These are phyloP conservation scores for Hypoxylon cercidicola DNA, from an alignment of 495 filamentous ascomycete genomes.

Conservation along the genomic window DNA sequence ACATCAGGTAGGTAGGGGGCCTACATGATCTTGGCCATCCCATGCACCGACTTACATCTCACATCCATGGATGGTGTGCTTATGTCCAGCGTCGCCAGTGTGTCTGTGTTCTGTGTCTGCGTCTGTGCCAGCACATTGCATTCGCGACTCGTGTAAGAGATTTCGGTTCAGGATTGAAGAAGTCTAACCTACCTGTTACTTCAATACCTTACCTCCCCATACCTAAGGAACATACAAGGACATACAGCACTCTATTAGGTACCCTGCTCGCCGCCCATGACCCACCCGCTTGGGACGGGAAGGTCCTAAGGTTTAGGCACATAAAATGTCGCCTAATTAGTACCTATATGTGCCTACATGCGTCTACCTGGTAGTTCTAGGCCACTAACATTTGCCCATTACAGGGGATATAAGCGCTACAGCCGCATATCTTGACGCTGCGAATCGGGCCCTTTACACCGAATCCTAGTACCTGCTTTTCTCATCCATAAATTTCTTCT, in stretches of 20 bases:
- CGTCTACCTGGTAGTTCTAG: constrained; percentile 2
- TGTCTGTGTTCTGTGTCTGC: no score
- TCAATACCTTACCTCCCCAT: no score
- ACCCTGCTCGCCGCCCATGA: neutral
- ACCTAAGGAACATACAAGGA: no score
- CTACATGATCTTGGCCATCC: neutral
- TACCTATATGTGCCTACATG: neutral
- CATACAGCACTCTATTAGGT: no score
- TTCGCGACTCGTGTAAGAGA: constrained; percentile 1
- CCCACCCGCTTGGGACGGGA: constrained; percentile 35
- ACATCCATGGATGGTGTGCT: no score
- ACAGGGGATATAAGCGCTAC: constrained; percentile 28
- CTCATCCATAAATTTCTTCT: neutral
- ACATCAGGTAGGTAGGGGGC: constrained; percentile 4
- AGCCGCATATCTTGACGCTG: constrained; percentile 23
- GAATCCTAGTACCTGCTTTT: constrained; percentile 13
- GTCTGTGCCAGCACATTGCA: no score
- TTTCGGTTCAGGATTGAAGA: constrained; percentile 16
- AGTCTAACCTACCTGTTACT: constrained; percentile 1
- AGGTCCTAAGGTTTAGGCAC: constrained; percentile 21
- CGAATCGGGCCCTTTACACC: constrained; percentile 26
- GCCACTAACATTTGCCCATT: constrained; percentile 8
- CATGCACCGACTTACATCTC: no score
- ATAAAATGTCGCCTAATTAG: neutral
- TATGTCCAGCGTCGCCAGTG: no score